Conservation (phyloP, 495 filamentous ascomycete genomes). For the Achaetomiella virescens region DNA sequence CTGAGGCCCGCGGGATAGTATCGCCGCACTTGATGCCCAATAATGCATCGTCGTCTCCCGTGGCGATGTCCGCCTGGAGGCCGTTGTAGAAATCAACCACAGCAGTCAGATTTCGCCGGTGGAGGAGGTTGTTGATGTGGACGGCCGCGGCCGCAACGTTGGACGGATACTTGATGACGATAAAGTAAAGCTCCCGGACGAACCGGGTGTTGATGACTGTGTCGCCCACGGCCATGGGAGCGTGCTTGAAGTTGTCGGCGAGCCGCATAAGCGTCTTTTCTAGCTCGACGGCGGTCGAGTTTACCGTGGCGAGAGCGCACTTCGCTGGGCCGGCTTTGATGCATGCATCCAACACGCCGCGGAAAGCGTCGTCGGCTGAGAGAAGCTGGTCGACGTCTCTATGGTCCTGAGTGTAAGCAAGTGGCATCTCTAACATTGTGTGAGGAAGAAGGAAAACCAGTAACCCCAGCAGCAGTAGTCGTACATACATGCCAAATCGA, state of each 20-base stretch:
- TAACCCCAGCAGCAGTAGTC: too few relatives aligned
- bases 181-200: background rate
- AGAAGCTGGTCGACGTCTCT: conserved; percentile 6
- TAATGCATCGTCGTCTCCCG: background rate
- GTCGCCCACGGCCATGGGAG: background rate
- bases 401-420: too few relatives aligned
- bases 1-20: background rate
- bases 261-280: background rate
- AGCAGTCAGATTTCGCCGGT: background rate
- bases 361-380: conserved; percentile 6
- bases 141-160: background rate
- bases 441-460: too few relatives aligned
- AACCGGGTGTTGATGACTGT: background rate
- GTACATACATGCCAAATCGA: background rate
- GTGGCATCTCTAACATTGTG: too few relatives aligned
- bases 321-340: background rate
- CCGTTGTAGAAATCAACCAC: background rate
- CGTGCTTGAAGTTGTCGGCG: background rate
- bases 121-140: background rate
- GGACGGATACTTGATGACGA: conserved; percentile 1
- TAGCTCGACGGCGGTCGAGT: background rate
- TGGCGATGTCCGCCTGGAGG: background rate
- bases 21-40: conserved; percentile 8
- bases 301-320: background rate
- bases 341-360: background rate